These are phyloP conservation scores for Waitea zeae DNA, from an alignment of 1,284 basidiomycete species.

Conservation along the genomic window DNA sequence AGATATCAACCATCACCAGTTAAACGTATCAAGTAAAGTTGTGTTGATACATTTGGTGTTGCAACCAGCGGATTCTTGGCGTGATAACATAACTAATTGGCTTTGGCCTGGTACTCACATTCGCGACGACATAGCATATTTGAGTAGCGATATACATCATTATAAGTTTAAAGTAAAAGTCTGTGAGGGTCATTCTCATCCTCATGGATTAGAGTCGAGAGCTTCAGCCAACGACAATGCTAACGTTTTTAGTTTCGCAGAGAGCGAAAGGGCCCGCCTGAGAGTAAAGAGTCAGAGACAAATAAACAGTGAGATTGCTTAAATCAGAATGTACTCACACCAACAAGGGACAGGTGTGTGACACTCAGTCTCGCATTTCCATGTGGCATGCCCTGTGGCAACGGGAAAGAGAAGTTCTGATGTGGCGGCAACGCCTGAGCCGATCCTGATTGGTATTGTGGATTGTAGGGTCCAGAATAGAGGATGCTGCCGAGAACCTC, in stretches of 20 bases:
- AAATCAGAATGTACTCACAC: slow-evolving; percentile 18
- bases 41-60: no score
- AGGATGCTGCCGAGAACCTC: slow-evolving; percentile 22
- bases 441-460: slow-evolving; percentile 16
- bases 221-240: slow-evolving; percentile 2
- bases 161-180: no score
- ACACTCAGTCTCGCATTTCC: slow-evolving; percentile 21
- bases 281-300: background rate
- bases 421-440: slow-evolving; percentile 16
- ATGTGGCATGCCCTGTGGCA: slow-evolving; percentile 17
- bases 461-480: slow-evolving; percentile 25
- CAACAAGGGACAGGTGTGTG: slow-evolving; percentile 24
- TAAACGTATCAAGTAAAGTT: no score
- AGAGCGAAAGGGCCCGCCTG: slow-evolving; percentile 5
- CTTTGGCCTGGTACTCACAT: no score
- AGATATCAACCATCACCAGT: no score
- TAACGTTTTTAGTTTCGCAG: slow-evolving; percentile 3
- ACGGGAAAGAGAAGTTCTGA: slow-evolving; percentile 31
- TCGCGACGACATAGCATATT: no score
- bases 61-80: no score
- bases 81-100: no score
- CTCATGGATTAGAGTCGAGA: no score
- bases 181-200: no score
- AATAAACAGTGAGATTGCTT: background rate
- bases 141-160: no score